These are phyloP conservation scores for Cerrena zonata DNA, from an alignment of 1,284 basidiomycete species.

Conservation along the genomic window DNA sequence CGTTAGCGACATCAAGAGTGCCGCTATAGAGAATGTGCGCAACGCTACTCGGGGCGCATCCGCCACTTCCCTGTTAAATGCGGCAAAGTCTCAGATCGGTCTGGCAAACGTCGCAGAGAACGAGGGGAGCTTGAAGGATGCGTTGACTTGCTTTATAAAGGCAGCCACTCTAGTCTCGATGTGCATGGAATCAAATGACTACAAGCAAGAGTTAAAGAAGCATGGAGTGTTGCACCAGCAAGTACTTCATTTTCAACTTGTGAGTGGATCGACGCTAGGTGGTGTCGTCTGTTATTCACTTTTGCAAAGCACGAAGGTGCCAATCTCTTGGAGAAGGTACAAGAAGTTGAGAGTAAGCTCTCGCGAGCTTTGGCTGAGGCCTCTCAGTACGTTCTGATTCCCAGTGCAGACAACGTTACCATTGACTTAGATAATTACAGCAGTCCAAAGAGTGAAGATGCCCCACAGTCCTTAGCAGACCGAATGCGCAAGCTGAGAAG, in stretches of 20 bases:
- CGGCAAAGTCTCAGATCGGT: constrained; percentile 51
- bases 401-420: too few relatives aligned
- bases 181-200: constrained; percentile 55
- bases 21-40: constrained; percentile 51
- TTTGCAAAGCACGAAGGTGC: constrained; percentile 40
- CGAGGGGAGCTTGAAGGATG: constrained; percentile 53
- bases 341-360: constrained; percentile 53
- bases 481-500: constrained; percentile 65
- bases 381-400: constrained; percentile 41
- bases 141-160: constrained; percentile 53
- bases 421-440: constrained; percentile 10
- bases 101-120: constrained; percentile 46
- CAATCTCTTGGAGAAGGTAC: constrained; percentile 44
- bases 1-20: constrained; percentile 60
- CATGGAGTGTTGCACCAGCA: constrained; percentile 51
- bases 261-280: not conserved
- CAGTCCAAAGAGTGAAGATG: constrained; percentile 5
- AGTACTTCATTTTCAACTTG: constrained; percentile 52
- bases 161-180: constrained; percentile 53
- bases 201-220: constrained; percentile 43
- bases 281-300: constrained; percentile 7
- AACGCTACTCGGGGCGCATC: constrained; percentile 52
- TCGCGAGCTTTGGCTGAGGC: constrained; percentile 47
- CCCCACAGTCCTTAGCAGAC: constrained; percentile 71
- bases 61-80: constrained; percentile 49